Conservation (phyloP, 371 early-diverging fungal species). For the Mortierella sp. region DNA sequence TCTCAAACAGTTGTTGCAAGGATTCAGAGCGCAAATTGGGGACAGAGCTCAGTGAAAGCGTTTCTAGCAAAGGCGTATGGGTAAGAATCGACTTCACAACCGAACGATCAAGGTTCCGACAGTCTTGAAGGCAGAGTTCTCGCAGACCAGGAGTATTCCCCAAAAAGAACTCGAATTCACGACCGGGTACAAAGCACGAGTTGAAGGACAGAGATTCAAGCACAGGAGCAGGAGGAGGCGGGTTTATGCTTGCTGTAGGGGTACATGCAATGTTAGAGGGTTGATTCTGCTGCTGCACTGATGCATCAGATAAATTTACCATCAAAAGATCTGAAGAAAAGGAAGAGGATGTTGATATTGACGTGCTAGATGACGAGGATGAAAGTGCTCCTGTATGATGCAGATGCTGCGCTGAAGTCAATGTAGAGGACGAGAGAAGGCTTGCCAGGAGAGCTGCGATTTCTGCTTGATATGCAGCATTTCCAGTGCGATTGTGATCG, state of each 20-base stretch:
- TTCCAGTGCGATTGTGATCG: conserved; percentile 15
- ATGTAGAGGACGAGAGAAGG: conserved; percentile 10
- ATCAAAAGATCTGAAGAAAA: conserved; percentile 24
- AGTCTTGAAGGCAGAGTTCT: conserved; percentile 35
- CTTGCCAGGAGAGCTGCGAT: conserved; percentile 25
- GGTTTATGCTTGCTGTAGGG: too few species aligned
- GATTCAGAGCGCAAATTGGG: conserved; percentile 12
- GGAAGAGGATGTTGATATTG: conserved; percentile 17
- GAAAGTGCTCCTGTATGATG: background rate
- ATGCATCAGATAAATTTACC: background rate
- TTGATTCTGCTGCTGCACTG: too few species aligned
- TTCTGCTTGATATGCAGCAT: conserved; percentile 11
- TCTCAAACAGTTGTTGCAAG: conserved; percentile 21
- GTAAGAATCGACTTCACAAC: conserved; percentile 28
- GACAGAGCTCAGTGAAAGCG: conserved; percentile 29
- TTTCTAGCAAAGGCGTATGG: conserved; percentile 28
- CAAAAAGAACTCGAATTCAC: conserved; percentile 28
- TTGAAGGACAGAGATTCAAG: conserved; percentile 26
- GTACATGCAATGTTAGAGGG: too few species aligned
- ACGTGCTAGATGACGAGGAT: conserved; percentile 5
- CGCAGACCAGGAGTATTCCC: conserved; percentile 14
- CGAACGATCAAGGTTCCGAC: conserved; percentile 9
- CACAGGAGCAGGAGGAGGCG: background rate
- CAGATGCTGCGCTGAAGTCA: background rate
- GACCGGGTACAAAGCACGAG: conserved; percentile 28